Percentiles rank a stretch among this genome's conserved stretches.
These are phyloP conservation scores for Earliella scabrosa DNA, from an alignment of 1,284 basidiomycete genomes.

Conservation along the genomic window DNA sequence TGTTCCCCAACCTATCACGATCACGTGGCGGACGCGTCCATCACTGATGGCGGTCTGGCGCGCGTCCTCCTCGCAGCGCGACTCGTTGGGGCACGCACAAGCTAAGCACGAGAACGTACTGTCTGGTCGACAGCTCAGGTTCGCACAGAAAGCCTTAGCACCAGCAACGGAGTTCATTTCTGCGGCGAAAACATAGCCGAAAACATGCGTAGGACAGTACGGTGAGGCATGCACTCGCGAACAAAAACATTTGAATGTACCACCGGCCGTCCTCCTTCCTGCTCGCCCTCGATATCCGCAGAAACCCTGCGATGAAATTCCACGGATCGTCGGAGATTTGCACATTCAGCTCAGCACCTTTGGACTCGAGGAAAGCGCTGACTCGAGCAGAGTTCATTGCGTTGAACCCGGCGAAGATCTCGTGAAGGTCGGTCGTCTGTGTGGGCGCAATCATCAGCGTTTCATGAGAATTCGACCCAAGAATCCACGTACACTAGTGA, in stretches of 20 bases:
- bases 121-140: no score
- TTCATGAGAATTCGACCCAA: no score
- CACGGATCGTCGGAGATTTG: neutral
- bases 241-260: neutral
- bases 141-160: no score
- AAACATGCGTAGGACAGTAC: neutral
- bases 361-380: neutral
- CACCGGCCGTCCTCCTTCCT: neutral
- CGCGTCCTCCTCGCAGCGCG: neutral
- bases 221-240: neutral
- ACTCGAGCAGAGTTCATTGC: conserved; percentile 5
- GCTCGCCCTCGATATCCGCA: neutral
- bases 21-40: conserved; percentile 18
- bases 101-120: no score
- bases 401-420: neutral
- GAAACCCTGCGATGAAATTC: neutral
- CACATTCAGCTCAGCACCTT: neutral
- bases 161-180: neutral
- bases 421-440: neutral
- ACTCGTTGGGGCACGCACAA: neutral
- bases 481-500: conserved; percentile 4
- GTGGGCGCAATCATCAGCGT: neutral
- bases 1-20: conserved; percentile 10
- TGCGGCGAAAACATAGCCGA: neutral
- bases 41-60: neutral